A percentile compares a stretch with the other conserved stretches of the same genome.
Evolutionary conservation across 352 stramenopile species (phyloP).

Genomic region (Phytophthora podocarpi): DNA sequence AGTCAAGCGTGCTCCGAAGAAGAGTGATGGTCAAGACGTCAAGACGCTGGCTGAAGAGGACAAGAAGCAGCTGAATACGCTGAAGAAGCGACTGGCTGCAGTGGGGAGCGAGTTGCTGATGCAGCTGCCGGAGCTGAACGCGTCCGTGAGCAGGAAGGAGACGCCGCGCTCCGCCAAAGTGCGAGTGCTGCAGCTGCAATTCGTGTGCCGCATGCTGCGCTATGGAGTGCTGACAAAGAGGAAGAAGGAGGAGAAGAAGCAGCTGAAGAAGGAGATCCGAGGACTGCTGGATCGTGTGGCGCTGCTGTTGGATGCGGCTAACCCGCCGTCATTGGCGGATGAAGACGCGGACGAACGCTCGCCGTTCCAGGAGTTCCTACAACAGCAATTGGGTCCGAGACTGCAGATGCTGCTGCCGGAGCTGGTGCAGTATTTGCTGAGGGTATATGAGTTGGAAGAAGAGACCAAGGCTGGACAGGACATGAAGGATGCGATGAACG

Average conservation of each 20-base stretch:
- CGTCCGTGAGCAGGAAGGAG: constrained; percentile 27
- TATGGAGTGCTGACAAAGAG: constrained; percentile 34
- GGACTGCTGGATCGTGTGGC: constrained; percentile 75
- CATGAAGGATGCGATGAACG: neutral
- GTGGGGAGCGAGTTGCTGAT: constrained; percentile 34
- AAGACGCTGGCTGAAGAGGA: constrained; percentile 1
- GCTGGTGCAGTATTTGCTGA: constrained; percentile 55
- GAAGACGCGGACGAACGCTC: constrained; percentile 71
- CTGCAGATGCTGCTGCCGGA: constrained; percentile 50
- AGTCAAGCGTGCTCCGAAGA: neutral
- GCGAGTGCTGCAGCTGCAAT: constrained; percentile 65
- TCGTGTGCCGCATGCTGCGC: constrained; percentile 57
- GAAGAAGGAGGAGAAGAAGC: constrained; percentile 42
- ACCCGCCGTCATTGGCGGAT: constrained; percentile 63
- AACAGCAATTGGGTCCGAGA: constrained; percentile 49
- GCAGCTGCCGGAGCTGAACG: constrained; percentile 35
- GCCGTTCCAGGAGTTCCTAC: constrained; percentile 74
- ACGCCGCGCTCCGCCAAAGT: constrained; percentile 46
- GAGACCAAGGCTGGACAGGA: constrained; percentile 1
- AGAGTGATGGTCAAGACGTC: constrained; percentile 11
- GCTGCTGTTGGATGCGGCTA: constrained; percentile 73
- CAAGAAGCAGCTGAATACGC: constrained; percentile 16
- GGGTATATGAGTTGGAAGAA: constrained; percentile 65
- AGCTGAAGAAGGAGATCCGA: constrained; percentile 64
- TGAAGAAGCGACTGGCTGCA: constrained; percentile 26